Evolutionary conservation across 768 basidiomycete species (phyloP).

Genomic region (Fomitopsis pulvina): DNA sequence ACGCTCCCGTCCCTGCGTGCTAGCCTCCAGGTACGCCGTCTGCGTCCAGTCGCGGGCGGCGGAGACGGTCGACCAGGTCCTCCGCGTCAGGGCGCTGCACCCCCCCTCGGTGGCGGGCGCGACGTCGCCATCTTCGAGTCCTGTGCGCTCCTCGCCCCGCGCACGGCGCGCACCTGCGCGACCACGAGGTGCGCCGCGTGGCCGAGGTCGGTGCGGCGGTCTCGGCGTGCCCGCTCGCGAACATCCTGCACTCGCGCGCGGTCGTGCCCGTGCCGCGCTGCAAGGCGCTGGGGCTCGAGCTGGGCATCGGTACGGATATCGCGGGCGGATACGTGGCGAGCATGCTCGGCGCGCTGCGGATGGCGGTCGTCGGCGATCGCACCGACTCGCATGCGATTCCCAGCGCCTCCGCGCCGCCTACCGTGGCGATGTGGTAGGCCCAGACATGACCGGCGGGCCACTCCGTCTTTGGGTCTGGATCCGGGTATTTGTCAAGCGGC

Average conservation of each 20-base stretch:
- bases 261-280: conserved; percentile 69
- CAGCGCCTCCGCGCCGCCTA: conserved; percentile 69
- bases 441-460: conserved; percentile 53
- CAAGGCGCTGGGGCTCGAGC: conserved; percentile 48
- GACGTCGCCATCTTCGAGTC: conserved; percentile 66
- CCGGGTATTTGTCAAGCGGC: background rate
- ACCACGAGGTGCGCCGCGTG: conserved; percentile 44
- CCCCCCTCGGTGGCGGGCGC: conserved; percentile 28
- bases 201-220: conserved; percentile 48
- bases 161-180: conserved; percentile 79
- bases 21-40: conserved; percentile 41
- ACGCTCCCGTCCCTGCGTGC: conserved; percentile 56
- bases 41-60: conserved; percentile 78
- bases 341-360: conserved; percentile 75
- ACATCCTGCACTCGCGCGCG: conserved; percentile 75
- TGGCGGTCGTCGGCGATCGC: too few species aligned
- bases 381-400: too few species aligned
- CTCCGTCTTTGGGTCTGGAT: conserved; percentile 43
- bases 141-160: conserved; percentile 70
- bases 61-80: conserved; percentile 70
- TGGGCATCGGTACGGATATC: conserved; percentile 82
- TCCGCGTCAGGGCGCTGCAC: conserved; percentile 57
- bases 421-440: conserved; percentile 71
- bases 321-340: conserved; percentile 82
- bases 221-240: conserved; percentile 86